Conservation (phyloP, 2,329 filamentous ascomycete genomes). For the Esteya vermicola region DNA sequence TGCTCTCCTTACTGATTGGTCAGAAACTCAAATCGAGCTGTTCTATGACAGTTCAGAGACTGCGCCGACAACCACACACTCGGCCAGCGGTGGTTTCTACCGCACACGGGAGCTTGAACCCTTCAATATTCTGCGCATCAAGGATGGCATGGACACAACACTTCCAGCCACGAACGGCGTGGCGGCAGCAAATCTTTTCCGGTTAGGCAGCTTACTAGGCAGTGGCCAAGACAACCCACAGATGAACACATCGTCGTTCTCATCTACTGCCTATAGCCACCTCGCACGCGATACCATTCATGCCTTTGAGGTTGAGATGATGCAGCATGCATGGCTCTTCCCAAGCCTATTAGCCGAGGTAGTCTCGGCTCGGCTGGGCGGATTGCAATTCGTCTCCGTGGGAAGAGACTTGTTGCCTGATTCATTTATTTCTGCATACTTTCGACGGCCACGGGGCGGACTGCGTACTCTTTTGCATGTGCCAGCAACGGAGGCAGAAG, state of each 20-base stretch:
- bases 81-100: constrained; percentile 53
- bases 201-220: constrained; percentile 45
- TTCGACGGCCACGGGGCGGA: constrained; percentile 15
- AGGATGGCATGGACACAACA: constrained; percentile 88
- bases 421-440: constrained; percentile 9
- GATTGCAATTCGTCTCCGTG: constrained; percentile 21
- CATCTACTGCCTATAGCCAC: constrained; percentile 38
- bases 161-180: constrained; percentile 83
- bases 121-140: constrained; percentile 70
- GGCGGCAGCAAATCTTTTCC: constrained; percentile 75
- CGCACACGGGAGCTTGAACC: constrained; percentile 48
- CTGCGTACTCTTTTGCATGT: constrained; percentile 14
- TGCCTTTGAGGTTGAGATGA: constrained; percentile 80
- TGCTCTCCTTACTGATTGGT: too few relatives aligned
- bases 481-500: not conserved
- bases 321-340: constrained; percentile 89
- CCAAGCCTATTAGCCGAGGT: constrained; percentile 64
- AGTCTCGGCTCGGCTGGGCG: constrained; percentile 59
- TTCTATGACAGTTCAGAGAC: constrained; percentile 53
- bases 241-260: too few relatives aligned
- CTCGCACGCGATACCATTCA: constrained; percentile 61
- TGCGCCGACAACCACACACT: constrained; percentile 20
- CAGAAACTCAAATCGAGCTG: constrained; percentile 55
- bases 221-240: too few relatives aligned
- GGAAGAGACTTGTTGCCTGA: constrained; percentile 1